A percentile compares a stretch with the other conserved stretches of the same genome.
Conservation (phyloP, 2,329 filamentous ascomycete genomes). For the Talaromyces sp. region DNA sequence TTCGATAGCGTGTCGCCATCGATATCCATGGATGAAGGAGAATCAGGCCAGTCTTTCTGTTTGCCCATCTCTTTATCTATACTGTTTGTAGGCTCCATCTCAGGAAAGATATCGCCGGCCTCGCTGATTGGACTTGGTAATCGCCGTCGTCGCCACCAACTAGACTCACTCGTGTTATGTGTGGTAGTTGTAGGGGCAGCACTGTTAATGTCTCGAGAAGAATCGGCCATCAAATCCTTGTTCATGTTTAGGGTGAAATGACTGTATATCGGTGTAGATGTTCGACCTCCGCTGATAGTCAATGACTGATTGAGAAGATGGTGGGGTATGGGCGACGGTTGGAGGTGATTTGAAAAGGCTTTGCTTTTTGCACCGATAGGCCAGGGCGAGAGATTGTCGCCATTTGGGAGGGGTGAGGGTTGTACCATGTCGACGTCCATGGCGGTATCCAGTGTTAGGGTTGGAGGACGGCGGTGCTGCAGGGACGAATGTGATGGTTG, state of each 20-base stretch:
- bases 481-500: neutral
- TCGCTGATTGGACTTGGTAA: conserved; percentile 43
- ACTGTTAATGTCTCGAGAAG: neutral
- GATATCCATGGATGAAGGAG: conserved; percentile 15
- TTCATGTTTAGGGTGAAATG: conserved; percentile 28
- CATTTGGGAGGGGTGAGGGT: conserved; percentile 20
- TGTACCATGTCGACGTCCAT: conserved; percentile 33
- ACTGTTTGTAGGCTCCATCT: neutral
- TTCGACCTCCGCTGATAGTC: conserved; percentile 31
- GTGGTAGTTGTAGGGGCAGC: neutral
- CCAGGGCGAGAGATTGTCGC: conserved; percentile 24
- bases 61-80: neutral
- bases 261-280: conserved; percentile 30
- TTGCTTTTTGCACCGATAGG: conserved; percentile 22
- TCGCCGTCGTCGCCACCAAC: conserved; percentile 26
- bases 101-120: conserved; percentile 25
- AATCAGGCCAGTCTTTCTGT: conserved; percentile 12
- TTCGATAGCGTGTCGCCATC: conserved; percentile 4
- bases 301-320: conserved; percentile 30
- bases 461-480: conserved; percentile 16
- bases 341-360: conserved; percentile 18
- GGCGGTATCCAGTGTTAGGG: conserved; percentile 19
- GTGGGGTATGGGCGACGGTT: conserved; percentile 31
- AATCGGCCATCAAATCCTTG: conserved; percentile 16
- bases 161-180: conserved; percentile 16